Base-by-base conservation (phyloP, 805 yeast genomes). In the Candida hispaniensis region DNA sequence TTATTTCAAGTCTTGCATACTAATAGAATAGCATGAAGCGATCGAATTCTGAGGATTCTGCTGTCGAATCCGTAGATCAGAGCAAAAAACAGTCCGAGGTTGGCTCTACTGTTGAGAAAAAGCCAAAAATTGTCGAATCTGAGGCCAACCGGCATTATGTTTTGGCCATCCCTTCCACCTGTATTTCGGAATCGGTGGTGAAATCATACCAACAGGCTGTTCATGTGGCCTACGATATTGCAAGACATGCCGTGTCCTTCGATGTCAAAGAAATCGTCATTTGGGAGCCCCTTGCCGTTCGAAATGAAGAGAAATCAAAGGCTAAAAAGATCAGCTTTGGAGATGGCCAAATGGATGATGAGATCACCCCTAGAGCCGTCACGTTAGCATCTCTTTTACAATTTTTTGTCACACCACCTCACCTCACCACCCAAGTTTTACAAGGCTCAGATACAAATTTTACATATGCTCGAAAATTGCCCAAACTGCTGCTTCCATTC, bases 321-420 rank as follows among this genome's bases (percentile, higher is more conserved):
- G 28, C 18, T 5, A 4, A 6, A 13, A 55, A 56, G 42, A 56
- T 55, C 24, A 55, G 52, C 28, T 59, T 60, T 40, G 57, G 51
- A 35, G 61, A 54, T 14, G 48, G 47, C 27, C 43, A 46, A 18
- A 22, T 29, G 18, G 39, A 23, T 24, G 29, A 26, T 6, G 28
- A 39, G 8, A 30, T 34, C 12, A 39, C 49, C 1, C 25, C 16
- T 40, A 61, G 63, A 21, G 58, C 75, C 0, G 55, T 75, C 50
- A 49, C 75, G 6, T 64, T 82, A 38, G 85, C 88, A 1, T 62
- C 75, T 1, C 60, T 85, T 23, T 58, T 85, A 39, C 93, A 82
- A 51, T 83, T 61, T 51, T 81, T 81, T 49, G 73, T 83, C 10
- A 83, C 94, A 0, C 94, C 95, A 1, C 79, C 82, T 30, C 81